phyloP scores from a whole-genome alignment of 768 basidiomycete genomes.

The Tremella mesenterica region DNA sequence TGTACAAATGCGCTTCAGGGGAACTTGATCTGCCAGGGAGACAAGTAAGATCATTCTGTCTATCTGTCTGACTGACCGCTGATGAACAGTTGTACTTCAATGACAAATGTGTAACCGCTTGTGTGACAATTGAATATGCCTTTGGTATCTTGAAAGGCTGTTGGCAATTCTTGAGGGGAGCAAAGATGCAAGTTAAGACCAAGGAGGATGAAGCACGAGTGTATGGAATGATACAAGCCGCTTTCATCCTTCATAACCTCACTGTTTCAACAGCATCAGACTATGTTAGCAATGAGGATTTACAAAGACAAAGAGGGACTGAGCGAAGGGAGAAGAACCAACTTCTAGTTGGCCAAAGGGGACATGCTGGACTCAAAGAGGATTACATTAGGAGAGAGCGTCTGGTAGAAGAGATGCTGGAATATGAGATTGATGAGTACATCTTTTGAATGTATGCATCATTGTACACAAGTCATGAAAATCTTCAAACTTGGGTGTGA shows the following conservation, averaged over 20 bases:
- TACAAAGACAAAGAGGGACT: too few species aligned
- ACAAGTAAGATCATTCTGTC: neutral
- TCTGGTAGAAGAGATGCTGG: constrained; percentile 1
- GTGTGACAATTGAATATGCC: neutral
- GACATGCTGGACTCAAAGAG: neutral
- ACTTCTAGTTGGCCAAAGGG: too few species aligned
- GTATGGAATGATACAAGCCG: neutral
- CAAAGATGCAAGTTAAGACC: neutral
- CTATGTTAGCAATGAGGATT: neutral
- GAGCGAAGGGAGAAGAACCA: too few species aligned
- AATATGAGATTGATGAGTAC: neutral
- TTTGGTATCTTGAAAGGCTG: constrained; percentile 1
- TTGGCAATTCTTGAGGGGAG: neutral
- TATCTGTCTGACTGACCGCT: neutral
- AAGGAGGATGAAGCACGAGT: neutral
- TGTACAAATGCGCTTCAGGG: neutral
- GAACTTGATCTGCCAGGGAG: neutral
- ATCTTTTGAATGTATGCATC: neutral
- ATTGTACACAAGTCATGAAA: too few species aligned
- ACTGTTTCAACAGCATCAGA: neutral
- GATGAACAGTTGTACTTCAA: neutral
- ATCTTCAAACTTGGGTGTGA: too few species aligned
- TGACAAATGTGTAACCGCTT: neutral
- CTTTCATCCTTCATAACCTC: constrained; percentile 1
- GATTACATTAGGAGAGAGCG: neutral